Conservation (phyloP, 177 flowering plant genomes). For the Vitis hybrid region DNA sequence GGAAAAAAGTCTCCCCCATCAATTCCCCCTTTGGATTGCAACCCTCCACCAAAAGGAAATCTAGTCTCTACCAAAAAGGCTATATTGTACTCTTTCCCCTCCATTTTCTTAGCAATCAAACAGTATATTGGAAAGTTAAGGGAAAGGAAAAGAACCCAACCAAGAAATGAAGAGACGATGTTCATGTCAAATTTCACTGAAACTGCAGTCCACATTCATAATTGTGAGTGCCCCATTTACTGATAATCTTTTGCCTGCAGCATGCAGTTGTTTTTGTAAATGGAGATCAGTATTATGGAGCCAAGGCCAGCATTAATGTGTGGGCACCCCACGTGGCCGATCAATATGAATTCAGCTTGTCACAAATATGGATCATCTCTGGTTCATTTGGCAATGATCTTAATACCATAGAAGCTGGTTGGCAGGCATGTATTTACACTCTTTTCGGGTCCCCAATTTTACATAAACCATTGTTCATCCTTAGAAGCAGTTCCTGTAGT, state of each 20-base stretch:
- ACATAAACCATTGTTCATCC: too few species aligned
- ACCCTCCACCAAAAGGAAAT: neutral
- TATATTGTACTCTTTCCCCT: neutral
- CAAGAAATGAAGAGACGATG: neutral
- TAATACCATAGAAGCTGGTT: constrained; percentile 99
- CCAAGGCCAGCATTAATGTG: constrained; percentile 86
- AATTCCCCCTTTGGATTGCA: too few species aligned
- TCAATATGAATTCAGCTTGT: constrained; percentile 82
- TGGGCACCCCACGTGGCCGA: constrained; percentile 82
- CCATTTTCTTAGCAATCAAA: constrained; percentile 11
- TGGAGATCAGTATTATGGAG: constrained; percentile 91
- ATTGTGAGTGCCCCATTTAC: neutral
- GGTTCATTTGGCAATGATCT: constrained; percentile 93
- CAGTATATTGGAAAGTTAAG: neutral
- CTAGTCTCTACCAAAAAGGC: neutral
- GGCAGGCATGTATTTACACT: constrained; percentile 65
- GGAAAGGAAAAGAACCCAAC: neutral
- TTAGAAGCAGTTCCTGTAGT: neutral
- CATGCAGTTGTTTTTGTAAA: constrained; percentile 89
- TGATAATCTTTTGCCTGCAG: constrained; percentile 34
- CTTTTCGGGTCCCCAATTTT: neutral
- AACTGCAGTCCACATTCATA: too few species aligned
- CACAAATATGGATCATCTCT: constrained; percentile 97
- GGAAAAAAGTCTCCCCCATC: too few species aligned
- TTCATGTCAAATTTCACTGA: neutral